Base-by-base conservation (phyloP, 305 asterid species). In the Vinca major region DNA sequence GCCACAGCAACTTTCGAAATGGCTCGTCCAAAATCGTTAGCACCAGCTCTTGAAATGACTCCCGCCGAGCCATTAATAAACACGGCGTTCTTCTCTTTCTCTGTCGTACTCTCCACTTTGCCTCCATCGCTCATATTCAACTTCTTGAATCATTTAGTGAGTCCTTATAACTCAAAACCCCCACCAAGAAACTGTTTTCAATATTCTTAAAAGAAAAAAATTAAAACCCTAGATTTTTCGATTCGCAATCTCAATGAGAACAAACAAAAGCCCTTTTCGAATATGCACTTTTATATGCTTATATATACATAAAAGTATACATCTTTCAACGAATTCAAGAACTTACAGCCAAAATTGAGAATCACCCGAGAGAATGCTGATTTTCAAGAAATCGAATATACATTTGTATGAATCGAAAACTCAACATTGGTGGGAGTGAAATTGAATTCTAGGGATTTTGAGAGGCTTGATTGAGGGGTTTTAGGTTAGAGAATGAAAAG, bases 51-150 rank as follows among this genome's bases (percentile, higher is more conserved):
- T 37, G 58, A 48, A 33, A 5, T 2, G 57, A 26, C 33, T 26
- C 33, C 33, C 33, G 48, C 63, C n/a, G 54, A 26, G 33, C 33
- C 33, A 26, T 26, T 26, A 26, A 26, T 26, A 26, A 26, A 26
- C 33, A 26, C 33, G 33, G 33, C 33, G 33, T 26, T 26, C 33
- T 26, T 26, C 33, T 26, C 33, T 26, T 26, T 26, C 33, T 26
- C 33, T 26, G 33, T 26, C 33, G 33, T 26, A 26, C 77, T 85
- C 82, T 26, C 95, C 81, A 80, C 80, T 78, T 84, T 80, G 79
- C 87, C 86, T 80, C 95, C 96, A 92, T 83, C 80, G 86, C 77
- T 88, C 96, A 92, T 89, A 80, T 92, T 89, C 96, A 88, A 84
- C 78, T 76, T 80, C 85, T 71, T 75, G 84, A 80, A 88, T 71